These are phyloP conservation scores for Aphanomyces stellatus DNA, from an alignment of 352 stramenopile genomes.

Conservation along the genomic window DNA sequence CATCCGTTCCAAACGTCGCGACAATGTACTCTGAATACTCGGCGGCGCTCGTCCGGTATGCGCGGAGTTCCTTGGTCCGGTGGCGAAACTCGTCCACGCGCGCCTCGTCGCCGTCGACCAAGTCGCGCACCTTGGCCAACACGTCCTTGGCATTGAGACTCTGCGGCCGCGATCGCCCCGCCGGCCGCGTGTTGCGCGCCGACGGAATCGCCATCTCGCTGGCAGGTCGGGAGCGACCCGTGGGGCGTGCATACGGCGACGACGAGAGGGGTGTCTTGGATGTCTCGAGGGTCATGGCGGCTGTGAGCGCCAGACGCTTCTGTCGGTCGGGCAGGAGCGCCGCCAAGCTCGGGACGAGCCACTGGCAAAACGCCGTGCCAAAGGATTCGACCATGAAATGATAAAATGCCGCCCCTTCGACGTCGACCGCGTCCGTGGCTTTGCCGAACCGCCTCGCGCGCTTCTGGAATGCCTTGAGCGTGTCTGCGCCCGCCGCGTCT, in stretches of 20 bases:
- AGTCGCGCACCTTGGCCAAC: conserved; percentile 9
- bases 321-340: background rate
- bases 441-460: conserved; percentile 11
- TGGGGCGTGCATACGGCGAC: background rate
- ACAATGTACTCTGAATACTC: conserved; percentile 19
- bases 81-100: conserved; percentile 15
- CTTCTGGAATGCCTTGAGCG: conserved; percentile 15
- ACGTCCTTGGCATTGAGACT: conserved; percentile 17
- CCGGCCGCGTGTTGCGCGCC: background rate
- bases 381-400: conserved; percentile 14
- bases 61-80: conserved; percentile 18
- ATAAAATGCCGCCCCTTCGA: background rate
- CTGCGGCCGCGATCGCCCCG: background rate
- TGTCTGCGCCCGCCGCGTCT: background rate
- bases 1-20: background rate
- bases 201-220: conserved; percentile 1
- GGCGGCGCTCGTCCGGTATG: background rate
- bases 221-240: background rate
- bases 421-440: background rate
- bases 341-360: conserved; percentile 16
- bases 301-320: conserved; percentile 4
- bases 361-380: conserved; percentile 16
- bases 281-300: background rate
- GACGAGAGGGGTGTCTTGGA: background rate
- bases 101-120: conserved; percentile 15